Conservation (phyloP, 2,329 filamentous ascomycete species). For the Cylindrodendrum hubeiense region DNA sequence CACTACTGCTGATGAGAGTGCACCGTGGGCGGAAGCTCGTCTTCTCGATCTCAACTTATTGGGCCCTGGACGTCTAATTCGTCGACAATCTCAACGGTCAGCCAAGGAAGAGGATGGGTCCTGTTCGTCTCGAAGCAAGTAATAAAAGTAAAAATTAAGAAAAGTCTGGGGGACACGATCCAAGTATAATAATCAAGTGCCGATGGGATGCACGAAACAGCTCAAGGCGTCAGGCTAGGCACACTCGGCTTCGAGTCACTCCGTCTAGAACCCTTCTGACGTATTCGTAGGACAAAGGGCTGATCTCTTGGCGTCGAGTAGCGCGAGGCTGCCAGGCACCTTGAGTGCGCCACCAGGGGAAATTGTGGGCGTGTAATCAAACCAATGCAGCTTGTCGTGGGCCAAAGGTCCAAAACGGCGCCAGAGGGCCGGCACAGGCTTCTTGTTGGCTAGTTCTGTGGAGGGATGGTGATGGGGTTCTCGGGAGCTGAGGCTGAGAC, state of each 20-base stretch:
- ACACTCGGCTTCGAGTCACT: conserved; percentile 38
- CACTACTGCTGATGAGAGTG: conserved; percentile 21
- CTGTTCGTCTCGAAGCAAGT: background rate
- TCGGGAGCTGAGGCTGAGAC: conserved; percentile 31
- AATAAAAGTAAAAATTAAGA: conserved; percentile 16
- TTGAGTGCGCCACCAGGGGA: conserved; percentile 41
- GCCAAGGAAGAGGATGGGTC: conserved; percentile 10
- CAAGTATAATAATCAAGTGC: conserved; percentile 25
- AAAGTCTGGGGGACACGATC: conserved; percentile 6
- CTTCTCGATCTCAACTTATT: conserved; percentile 43
- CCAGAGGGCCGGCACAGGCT: conserved; percentile 20
- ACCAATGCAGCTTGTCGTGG: conserved; percentile 32
- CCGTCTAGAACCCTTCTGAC: conserved; percentile 42
- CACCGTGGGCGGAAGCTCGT: conserved; percentile 38
- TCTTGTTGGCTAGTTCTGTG: conserved; percentile 21
- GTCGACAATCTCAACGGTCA: conserved; percentile 24
- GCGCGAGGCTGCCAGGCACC: conserved; percentile 40
- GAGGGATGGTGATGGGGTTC: conserved; percentile 19
- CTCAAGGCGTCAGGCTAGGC: conserved; percentile 34
- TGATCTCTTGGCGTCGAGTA: conserved; percentile 36
- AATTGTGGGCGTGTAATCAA: conserved; percentile 46
- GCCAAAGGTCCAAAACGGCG: conserved; percentile 12
- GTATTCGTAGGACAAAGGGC: conserved; percentile 30
- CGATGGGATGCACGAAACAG: conserved; percentile 13
- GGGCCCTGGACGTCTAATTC: conserved; percentile 38